Conservation (phyloP, 2,329 filamentous ascomycete species). For the Trichoderma sp. region DNA sequence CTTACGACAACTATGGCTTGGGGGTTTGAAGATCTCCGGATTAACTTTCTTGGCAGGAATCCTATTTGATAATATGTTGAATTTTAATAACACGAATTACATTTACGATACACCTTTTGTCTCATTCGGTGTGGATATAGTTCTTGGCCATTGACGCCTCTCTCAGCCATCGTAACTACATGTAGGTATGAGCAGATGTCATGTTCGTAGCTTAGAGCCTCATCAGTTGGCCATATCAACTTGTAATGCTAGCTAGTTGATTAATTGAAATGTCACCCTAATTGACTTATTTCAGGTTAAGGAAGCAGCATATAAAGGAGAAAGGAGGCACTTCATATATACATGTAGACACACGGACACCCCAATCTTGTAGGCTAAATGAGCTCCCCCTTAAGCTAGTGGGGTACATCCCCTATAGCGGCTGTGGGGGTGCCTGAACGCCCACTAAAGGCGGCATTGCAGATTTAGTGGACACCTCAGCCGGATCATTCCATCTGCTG, state of each 20-base stretch:
- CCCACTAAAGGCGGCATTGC: background rate
- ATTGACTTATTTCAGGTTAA: background rate
- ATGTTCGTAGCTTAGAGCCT: background rate
- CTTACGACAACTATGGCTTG: background rate
- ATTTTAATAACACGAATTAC: background rate
- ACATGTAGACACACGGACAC: background rate
- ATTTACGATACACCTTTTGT: background rate
- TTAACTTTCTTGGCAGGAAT: background rate
- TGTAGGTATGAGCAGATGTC: background rate
- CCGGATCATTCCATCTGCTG: background rate
- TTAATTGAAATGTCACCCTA: background rate
- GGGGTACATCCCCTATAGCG: constrained; percentile 7
- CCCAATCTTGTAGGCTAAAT: background rate
- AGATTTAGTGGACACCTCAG: constrained; percentile 15
- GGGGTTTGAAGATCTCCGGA: background rate
- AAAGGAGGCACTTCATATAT: background rate
- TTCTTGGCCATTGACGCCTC: background rate
- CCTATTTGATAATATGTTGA: background rate
- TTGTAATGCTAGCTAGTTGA: background rate
- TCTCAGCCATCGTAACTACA: background rate
- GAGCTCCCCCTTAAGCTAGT: constrained; percentile 3
- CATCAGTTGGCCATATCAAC: background rate
- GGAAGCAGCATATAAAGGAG: background rate
- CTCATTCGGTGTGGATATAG: background rate
- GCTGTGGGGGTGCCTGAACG: background rate